Conservation (phyloP, 345 rosid species). For the Triadica sebifera region DNA sequence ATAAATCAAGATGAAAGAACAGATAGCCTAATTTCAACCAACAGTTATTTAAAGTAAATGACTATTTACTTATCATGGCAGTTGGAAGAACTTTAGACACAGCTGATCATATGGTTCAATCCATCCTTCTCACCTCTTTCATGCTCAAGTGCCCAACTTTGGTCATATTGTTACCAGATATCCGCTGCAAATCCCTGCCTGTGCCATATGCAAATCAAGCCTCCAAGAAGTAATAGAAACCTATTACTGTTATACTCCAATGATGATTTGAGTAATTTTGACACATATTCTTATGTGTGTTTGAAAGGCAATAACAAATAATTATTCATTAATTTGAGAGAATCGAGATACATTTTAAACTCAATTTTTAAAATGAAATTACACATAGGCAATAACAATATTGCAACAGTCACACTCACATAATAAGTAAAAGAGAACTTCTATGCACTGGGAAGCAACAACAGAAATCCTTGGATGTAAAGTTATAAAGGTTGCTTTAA, state of each 20-base stretch:
- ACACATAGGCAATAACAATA: background rate
- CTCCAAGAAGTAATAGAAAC: slow-evolving; percentile 17
- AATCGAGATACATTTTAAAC: background rate
- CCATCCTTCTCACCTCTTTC: slow-evolving; percentile 62
- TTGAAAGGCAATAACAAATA: background rate
- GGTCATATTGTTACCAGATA: slow-evolving; percentile 63
- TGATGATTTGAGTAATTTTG: background rate
- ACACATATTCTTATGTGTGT: too few relatives aligned
- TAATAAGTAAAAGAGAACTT: background rate
- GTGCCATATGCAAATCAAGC: slow-evolving; percentile 42
- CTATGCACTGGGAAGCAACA: background rate
- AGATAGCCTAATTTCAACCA: background rate
- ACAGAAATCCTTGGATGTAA: background rate
- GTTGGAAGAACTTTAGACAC: background rate
- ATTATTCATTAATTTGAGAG: background rate
- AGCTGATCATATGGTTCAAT: slow-evolving; percentile 10
- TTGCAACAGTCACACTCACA: background rate
- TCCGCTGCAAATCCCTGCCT: slow-evolving; percentile 95
- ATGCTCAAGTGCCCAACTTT: slow-evolving; percentile 70
- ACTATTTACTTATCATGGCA: background rate
- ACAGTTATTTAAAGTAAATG: background rate
- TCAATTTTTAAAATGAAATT: background rate
- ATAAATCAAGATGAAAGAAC: background rate
- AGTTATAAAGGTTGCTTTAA: background rate
- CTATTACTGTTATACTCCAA: background rate